Evolutionary conservation across 2,329 filamentous ascomycete genomes (phyloP).

Genomic region (Mycogone perniciosa): DNA sequence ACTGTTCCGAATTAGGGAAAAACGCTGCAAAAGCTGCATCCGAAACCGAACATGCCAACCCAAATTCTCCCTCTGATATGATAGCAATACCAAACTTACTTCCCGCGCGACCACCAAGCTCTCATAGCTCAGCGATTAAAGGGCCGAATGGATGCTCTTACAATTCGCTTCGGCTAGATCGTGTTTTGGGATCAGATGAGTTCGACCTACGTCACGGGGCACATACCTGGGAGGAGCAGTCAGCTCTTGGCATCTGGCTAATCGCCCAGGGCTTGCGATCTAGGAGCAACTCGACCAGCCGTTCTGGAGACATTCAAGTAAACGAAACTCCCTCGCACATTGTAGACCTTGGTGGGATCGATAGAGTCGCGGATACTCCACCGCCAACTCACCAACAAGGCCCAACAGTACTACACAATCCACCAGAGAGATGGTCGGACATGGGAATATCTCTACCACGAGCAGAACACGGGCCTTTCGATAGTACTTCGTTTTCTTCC

Average conservation of each 20-base stretch:
- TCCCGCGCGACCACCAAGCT: slow-evolving; percentile 2
- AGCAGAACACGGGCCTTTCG: not conserved
- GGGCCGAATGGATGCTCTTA: slow-evolving; percentile 12
- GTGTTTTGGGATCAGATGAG: slow-evolving; percentile 18
- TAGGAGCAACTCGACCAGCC: slow-evolving; percentile 20
- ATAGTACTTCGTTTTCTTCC: slow-evolving; percentile 3
- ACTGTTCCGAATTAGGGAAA: not conserved
- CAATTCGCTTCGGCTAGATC: slow-evolving; percentile 12
- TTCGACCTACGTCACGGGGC: slow-evolving; percentile 26
- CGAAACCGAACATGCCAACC: not conserved
- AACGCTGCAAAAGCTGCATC: not conserved
- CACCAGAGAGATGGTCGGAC: not conserved
- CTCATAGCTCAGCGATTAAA: slow-evolving; percentile 1
- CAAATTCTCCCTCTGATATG: not conserved
- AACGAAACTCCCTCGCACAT: not conserved
- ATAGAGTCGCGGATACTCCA: slow-evolving; percentile 11
- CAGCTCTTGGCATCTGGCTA: slow-evolving; percentile 33
- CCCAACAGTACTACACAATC: not conserved
- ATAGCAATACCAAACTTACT: not conserved
- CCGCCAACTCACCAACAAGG: slow-evolving; percentile 5
- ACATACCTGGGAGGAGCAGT: slow-evolving; percentile 27
- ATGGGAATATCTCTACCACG: not conserved
- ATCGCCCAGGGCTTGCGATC: slow-evolving; percentile 28
- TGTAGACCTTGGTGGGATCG: slow-evolving; percentile 12
- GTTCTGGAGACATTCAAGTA: not conserved